These are phyloP conservation scores for Xylaria telfairii DNA, from an alignment of 495 filamentous ascomycete species.

Conservation along the genomic window DNA sequence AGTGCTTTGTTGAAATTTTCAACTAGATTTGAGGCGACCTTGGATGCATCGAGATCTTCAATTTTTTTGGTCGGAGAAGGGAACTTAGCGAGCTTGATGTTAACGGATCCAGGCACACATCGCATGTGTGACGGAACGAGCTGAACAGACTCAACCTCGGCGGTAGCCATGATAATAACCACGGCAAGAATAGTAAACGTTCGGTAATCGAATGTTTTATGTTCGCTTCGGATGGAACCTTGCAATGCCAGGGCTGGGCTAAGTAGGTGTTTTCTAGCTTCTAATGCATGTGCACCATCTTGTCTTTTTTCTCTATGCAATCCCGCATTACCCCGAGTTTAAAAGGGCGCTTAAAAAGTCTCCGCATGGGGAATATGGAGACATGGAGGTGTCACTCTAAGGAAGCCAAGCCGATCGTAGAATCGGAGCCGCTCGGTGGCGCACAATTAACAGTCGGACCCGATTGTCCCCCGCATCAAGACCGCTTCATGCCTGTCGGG, in stretches of 20 bases:
- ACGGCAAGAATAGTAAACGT: not conserved
- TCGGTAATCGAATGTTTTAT: not conserved
- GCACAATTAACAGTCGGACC: constrained; percentile 5
- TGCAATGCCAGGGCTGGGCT: not conserved
- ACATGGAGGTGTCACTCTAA: not conserved
- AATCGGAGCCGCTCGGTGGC: constrained; percentile 15
- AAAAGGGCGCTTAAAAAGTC: not conserved
- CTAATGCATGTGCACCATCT: not conserved
- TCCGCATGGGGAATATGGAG: not conserved
- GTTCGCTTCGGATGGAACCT: constrained; percentile 9
- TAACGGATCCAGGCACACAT: constrained; percentile 12
- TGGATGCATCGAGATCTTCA: not conserved
- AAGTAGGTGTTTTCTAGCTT: not conserved
- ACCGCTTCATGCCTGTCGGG: not conserved
- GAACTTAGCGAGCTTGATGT: constrained; percentile 10
- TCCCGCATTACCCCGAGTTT: not conserved
- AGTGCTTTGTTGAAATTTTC: constrained; percentile 52
- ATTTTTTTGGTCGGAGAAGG: not conserved
- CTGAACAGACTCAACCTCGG: not conserved
- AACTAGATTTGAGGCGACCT: not conserved
- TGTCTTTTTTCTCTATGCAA: not conserved
- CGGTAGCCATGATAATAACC: constrained; percentile 10
- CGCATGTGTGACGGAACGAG: constrained; percentile 11
- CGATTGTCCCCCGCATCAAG: constrained; percentile 3
- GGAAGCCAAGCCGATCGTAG: not conserved